Percentiles rank a stretch among this genome's conserved stretches.
Conservation (phyloP, 495 filamentous ascomycete species). For the Haplographium delicatum region DNA sequence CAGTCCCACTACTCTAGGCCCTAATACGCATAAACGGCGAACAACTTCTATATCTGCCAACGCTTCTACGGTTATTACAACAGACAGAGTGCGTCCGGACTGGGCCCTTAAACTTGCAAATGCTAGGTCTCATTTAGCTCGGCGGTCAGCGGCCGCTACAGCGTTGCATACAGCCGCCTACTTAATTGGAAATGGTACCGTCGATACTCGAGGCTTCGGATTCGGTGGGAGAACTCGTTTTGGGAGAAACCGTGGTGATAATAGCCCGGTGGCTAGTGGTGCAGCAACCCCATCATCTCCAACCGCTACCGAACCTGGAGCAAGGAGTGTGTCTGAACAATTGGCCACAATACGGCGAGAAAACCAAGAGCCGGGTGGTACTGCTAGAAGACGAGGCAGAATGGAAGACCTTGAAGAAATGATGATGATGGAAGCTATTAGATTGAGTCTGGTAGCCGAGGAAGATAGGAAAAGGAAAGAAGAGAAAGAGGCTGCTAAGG, state of each 20-base stretch:
- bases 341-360: constrained; percentile 13
- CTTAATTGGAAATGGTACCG: constrained; percentile 59
- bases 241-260: constrained; percentile 22
- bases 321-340: constrained; percentile 25
- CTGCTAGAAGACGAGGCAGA: constrained; percentile 55
- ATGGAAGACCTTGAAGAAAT: constrained; percentile 91
- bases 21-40: constrained; percentile 44
- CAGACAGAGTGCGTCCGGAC: constrained; percentile 86
- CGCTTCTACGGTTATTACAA: constrained; percentile 79
- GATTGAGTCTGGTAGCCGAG: constrained; percentile 81
- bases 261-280: constrained; percentile 22
- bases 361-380: constrained; percentile 14
- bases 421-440: constrained; percentile 97
- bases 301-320: constrained; percentile 23
- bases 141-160: constrained; percentile 87
- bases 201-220: constrained; percentile 35
- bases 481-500: constrained; percentile 71
- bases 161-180: constrained; percentile 94
- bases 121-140: constrained; percentile 75
- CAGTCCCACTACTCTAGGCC: constrained; percentile 19
- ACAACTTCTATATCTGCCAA: constrained; percentile 78
- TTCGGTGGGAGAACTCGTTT: constrained; percentile 26
- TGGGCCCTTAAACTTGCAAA: constrained; percentile 87
- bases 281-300: constrained; percentile 27
- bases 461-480: constrained; percentile 80